Conservation (phyloP, 306 rosid species). For the Ceratonia siliqua region DNA sequence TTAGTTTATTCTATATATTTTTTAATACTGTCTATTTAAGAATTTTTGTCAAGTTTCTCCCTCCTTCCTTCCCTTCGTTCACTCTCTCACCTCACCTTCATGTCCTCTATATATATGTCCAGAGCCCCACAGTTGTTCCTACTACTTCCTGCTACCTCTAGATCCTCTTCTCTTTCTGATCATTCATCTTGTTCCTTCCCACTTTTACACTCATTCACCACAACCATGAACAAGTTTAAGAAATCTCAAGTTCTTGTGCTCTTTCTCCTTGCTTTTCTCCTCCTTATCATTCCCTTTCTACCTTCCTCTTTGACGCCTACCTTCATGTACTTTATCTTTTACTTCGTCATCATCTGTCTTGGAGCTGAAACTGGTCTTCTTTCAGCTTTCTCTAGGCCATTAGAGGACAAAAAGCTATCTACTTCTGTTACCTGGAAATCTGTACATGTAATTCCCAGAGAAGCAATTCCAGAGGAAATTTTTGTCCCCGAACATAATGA, state of each 20-base stretch:
- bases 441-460: conserved; percentile 13
- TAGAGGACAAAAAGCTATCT: conserved; percentile 38
- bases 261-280: conserved; percentile 51
- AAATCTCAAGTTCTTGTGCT: conserved; percentile 60
- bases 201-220: conserved; percentile 21
- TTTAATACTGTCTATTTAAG: no score
- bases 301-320: conserved; percentile 64
- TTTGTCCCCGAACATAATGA: conserved; percentile 28
- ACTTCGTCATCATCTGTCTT: conserved; percentile 66
- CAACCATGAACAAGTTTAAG: conserved; percentile 46
- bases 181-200: conserved; percentile 7
- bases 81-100: neutral
- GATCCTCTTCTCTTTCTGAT: conserved; percentile 20
- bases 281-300: conserved; percentile 54
- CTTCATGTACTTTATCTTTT: conserved; percentile 59
- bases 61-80: neutral
- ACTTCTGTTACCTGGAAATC: conserved; percentile 20
- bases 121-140: conserved; percentile 24
- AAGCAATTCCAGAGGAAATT: conserved; percentile 33
- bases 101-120: conserved; percentile 36
- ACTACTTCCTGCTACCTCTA: conserved; percentile 24
- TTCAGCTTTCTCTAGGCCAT: conserved; percentile 43
- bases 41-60: neutral
- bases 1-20: no score
- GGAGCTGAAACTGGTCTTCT: conserved; percentile 76